phyloP scores from a whole-genome alignment of 83 land plant species.

The Diphasiastrum complanatum region DNA sequence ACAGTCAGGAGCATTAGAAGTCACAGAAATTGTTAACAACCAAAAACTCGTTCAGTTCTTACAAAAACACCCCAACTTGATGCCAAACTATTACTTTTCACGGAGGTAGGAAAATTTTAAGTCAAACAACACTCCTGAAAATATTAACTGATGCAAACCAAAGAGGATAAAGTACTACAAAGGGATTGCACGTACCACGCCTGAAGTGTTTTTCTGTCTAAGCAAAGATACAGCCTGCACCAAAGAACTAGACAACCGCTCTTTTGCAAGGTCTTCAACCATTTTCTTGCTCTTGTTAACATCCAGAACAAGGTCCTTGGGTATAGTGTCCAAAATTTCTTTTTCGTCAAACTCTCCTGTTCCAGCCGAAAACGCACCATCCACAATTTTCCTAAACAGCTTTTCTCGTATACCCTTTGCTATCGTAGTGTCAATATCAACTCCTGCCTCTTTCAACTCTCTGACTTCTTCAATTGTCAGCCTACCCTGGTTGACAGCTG shows the following conservation, averaged over 20 bases:
- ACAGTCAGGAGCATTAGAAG: too few species aligned
- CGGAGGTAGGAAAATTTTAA: background rate
- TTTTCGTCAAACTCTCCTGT: slow-evolving; percentile 80
- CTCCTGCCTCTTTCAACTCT: slow-evolving; percentile 66
- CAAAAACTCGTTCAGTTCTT: too few species aligned
- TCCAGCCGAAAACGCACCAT: slow-evolving; percentile 74
- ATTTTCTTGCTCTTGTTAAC: slow-evolving; percentile 48
- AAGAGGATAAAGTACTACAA: background rate
- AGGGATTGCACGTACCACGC: slow-evolving; percentile 51
- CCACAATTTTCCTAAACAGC: slow-evolving; percentile 67
- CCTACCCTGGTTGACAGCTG: slow-evolving; percentile 68
- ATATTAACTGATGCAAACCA: background rate
- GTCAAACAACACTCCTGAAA: background rate
- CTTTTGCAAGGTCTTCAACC: slow-evolving; percentile 62
- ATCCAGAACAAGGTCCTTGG: slow-evolving; percentile 62
- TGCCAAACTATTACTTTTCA: background rate
- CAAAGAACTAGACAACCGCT: slow-evolving; percentile 51
- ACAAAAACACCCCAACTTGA: too few species aligned
- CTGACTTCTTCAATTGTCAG: slow-evolving; percentile 63
- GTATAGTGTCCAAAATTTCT: slow-evolving; percentile 70
- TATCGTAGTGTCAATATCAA: slow-evolving; percentile 70
- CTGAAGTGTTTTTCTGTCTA: slow-evolving; percentile 67
- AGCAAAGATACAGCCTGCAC: slow-evolving; percentile 78
- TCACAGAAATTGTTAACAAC: too few species aligned
- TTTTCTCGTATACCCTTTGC: slow-evolving; percentile 60